These are phyloP conservation scores for Chrysanthemum seticuspe DNA, from an alignment of 129 eudicot genomes.

Conservation along the genomic window DNA sequence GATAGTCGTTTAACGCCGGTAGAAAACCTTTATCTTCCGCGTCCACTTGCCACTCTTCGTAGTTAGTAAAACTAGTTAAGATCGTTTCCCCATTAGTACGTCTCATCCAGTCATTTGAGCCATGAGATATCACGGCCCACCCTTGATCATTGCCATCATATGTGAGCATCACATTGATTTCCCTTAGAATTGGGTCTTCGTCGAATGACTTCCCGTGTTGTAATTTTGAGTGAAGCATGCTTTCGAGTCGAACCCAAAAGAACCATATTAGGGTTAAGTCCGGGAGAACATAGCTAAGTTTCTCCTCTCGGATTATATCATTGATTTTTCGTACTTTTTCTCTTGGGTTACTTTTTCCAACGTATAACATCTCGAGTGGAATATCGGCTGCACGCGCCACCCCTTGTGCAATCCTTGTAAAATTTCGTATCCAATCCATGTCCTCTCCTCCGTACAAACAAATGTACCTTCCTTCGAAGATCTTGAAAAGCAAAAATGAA, in stretches of 20 bases:
- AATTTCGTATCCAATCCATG: slow-evolving; percentile 70
- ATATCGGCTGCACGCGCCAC: slow-evolving; percentile 45
- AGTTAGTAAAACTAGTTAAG: slow-evolving; percentile 36
- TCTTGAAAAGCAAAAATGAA: slow-evolving; percentile 31
- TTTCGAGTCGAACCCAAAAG: slow-evolving; percentile 79
- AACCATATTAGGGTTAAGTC: slow-evolving; percentile 68
- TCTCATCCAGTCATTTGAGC: slow-evolving; percentile 46
- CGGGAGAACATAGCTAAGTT: slow-evolving; percentile 53
- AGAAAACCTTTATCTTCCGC: too few relatives aligned
- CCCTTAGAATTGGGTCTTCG: slow-evolving; percentile 49
- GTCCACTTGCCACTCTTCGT: slow-evolving; percentile 45
- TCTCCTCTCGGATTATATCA: slow-evolving; percentile 34
- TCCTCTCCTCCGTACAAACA: slow-evolving; percentile 94
- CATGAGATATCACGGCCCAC: slow-evolving; percentile 60
- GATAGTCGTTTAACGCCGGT: too few relatives aligned
- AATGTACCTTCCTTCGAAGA: slow-evolving; percentile 40
- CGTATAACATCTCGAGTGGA: slow-evolving; percentile 73
- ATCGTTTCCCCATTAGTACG: slow-evolving; percentile 40
- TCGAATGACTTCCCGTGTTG: slow-evolving; percentile 59
- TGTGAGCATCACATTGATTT: slow-evolving; percentile 62
- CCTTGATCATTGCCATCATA: slow-evolving; percentile 60
- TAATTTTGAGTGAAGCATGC: slow-evolving; percentile 75
- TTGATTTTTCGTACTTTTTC: slow-evolving; percentile 62
- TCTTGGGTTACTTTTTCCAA: slow-evolving; percentile 82
- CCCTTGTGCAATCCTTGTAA: slow-evolving; percentile 45